Conservation (phyloP, 2,329 filamentous ascomycete species). For the Elsinoe australis region DNA sequence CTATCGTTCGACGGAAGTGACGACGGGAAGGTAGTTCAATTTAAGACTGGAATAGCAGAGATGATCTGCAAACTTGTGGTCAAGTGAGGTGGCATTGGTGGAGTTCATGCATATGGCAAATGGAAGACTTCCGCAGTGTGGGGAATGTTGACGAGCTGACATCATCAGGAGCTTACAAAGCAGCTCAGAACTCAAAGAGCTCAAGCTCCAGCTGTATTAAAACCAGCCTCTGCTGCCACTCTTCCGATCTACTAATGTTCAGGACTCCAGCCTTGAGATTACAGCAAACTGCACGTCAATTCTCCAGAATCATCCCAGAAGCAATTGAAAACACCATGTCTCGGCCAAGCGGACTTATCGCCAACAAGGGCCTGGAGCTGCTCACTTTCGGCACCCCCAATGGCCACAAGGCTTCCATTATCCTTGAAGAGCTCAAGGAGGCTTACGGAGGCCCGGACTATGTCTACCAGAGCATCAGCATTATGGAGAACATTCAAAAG, state of each 20-base stretch:
- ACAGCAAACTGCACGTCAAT: slow-evolving; percentile 25
- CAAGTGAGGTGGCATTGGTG: too few relatives aligned
- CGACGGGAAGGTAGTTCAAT: too few relatives aligned
- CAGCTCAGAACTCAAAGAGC: too few relatives aligned
- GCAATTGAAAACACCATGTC: slow-evolving; percentile 23
- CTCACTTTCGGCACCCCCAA: slow-evolving; percentile 48
- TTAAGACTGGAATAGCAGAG: too few relatives aligned
- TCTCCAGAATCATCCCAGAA: slow-evolving; percentile 21
- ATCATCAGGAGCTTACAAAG: too few relatives aligned
- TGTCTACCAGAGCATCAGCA: slow-evolving; percentile 53
- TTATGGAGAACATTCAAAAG: slow-evolving; percentile 56
- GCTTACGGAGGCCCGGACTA: slow-evolving; percentile 53
- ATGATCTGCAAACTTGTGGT: too few relatives aligned
- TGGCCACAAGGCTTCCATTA: slow-evolving; percentile 49
- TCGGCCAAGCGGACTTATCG: slow-evolving; percentile 51
- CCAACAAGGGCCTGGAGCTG: slow-evolving; percentile 57
- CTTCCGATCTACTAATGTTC: slow-evolving; percentile 21
- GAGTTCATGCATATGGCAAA: too few relatives aligned
- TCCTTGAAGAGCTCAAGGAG: slow-evolving; percentile 60
- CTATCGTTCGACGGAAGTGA: too few relatives aligned
- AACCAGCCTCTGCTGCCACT: not conserved
- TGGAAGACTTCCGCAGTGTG: too few relatives aligned
- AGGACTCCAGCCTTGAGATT: slow-evolving; percentile 24
- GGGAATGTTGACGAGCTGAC: too few relatives aligned
- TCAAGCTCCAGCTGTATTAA: too few relatives aligned